Evolutionary conservation across 2,329 filamentous ascomycete species (phyloP), one percentile per base, ranked within the genome.

Genomic region (Colletotrichum sp.): DNA sequence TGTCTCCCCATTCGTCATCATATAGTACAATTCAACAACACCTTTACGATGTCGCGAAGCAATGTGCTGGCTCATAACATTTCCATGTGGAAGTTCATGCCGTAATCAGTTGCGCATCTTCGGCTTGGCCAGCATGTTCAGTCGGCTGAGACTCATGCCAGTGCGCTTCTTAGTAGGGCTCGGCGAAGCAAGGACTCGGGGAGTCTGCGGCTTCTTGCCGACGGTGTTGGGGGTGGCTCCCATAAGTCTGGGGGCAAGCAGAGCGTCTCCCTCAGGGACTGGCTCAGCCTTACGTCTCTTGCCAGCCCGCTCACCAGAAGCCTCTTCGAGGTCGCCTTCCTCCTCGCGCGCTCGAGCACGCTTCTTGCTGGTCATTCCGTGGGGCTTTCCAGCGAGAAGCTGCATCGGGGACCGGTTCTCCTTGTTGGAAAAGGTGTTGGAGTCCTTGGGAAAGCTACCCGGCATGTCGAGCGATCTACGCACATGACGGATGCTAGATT

Each of bases 331-430:
- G 52, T 89, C 88, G 69, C 92, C 91, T 66, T 91, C 90, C 64
- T 91, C 90, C 67, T 88, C 88, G 68, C 84, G 88, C 18, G 88
- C 88, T n/a, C 92, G 88, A 79, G 89, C 88, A 30, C 92, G 90
- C 84, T 93, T 94, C 87, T 94, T 93, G 84, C 91, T 93, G 9
- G 86, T 83, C 84, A 94, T 90, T 21, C 92, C 92, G 78, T 93
- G 92, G 5, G 90, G 87, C 48, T 91, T 87, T 52, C 87, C 87
- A n/a, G 83, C 79, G 66, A 88, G 80, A 81, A 80, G 78, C 66
- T 76, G 79, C 24, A 81, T 78, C 8, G 87, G 88, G 3, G 84
- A 85, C 60, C 86, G 83, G 79, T 92, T 92, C 80, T 92, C 90
- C 83, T 92, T 92, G 82, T 91, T 87, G 13, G 84, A 84, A 70